A percentile compares a stretch with the other conserved stretches of the same genome.
phyloP scores from a whole-genome alignment of 768 basidiomycete species.

The Rhodotorula toruloides region DNA sequence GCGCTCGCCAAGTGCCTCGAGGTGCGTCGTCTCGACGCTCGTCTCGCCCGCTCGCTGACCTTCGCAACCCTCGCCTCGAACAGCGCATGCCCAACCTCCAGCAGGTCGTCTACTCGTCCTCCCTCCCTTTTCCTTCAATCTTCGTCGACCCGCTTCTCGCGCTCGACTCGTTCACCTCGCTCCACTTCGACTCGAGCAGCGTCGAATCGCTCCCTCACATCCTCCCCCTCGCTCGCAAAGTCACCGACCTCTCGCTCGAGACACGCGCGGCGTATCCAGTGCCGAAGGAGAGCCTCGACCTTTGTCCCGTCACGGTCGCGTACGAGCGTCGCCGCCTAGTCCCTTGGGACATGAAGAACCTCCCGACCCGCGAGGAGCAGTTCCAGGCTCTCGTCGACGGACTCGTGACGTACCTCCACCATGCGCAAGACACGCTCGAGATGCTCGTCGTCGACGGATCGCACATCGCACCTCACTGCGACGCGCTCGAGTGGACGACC shows the following conservation, averaged over 20 bases:
- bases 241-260: neutral
- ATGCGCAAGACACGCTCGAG: neutral
- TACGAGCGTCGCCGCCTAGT: neutral
- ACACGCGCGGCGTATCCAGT: neutral
- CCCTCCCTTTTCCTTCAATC: neutral
- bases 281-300: neutral
- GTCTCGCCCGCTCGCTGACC: neutral
- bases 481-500: too few species aligned
- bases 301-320: neutral
- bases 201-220: constrained; percentile 1
- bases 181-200: neutral
- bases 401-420: neutral
- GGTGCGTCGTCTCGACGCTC: neutral
- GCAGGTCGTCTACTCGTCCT: neutral
- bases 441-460: neutral
- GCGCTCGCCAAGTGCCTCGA: neutral
- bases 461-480: too few species aligned
- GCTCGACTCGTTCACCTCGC: neutral
- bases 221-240: neutral
- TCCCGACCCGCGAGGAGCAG: neutral
- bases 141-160: neutral
- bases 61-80: neutral
- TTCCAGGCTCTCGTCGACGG: neutral
- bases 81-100: neutral
- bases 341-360: neutral